Evolutionary conservation across 331 rosid species (phyloP).

Genomic region (Quercus lobata): DNA sequence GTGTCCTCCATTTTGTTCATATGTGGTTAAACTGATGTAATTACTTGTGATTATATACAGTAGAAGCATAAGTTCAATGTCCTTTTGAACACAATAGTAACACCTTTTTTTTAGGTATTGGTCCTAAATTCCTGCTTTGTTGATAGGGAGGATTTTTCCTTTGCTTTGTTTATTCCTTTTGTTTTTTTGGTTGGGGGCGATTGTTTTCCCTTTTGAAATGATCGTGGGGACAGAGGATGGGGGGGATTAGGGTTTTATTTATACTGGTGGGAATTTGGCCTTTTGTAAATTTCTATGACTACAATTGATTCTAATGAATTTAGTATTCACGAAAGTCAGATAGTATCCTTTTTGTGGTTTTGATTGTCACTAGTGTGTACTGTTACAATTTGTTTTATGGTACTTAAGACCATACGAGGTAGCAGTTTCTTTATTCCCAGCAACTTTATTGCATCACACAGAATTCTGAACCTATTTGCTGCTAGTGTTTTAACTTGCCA

Average conservation of each 20-base stretch:
- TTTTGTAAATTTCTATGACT: background rate
- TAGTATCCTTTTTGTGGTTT: background rate
- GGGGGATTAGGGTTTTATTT: background rate
- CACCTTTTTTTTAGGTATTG: conserved; percentile 14
- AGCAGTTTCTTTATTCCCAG: background rate
- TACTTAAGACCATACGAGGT: background rate
- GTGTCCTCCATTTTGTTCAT: conserved; percentile 21
- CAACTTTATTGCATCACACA: background rate
- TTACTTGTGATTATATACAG: conserved; percentile 19
- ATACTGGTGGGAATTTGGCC: background rate
- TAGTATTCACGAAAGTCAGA: background rate
- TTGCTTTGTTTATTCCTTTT: background rate
- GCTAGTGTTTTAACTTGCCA: background rate
- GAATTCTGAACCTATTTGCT: background rate
- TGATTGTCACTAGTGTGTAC: background rate
- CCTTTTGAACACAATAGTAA: conserved; percentile 15
- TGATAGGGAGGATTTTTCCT: background rate
- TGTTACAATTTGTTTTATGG: background rate
- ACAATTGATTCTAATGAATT: background rate
- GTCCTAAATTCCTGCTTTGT: conserved; percentile 1
- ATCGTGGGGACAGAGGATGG: background rate
- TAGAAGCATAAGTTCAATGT: conserved; percentile 10
- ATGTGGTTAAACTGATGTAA: background rate
- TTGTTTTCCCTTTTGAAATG: background rate
- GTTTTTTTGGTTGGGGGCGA: background rate